These are phyloP conservation scores for Solanum hybrid DNA, from an alignment of 305 asterid genomes.

Conservation along the genomic window DNA sequence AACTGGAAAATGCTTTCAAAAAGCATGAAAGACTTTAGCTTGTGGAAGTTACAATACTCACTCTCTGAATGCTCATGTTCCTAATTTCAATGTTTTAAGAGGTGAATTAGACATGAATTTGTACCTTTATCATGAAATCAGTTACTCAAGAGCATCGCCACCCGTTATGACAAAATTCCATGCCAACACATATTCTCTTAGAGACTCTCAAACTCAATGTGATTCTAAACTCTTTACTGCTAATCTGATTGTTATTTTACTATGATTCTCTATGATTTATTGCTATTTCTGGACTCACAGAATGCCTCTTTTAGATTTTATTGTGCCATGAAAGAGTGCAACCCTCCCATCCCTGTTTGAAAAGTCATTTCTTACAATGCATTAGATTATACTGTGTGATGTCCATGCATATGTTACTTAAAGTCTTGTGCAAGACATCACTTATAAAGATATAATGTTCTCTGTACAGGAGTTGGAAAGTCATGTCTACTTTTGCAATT, in stretches of 20 bases:
- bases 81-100: neutral
- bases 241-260: neutral
- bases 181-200: neutral
- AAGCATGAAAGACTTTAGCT: neutral
- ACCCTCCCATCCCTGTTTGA: neutral
- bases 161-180: neutral
- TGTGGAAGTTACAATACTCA: neutral
- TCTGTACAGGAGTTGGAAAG: constrained; percentile 67
- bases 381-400: neutral
- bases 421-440: neutral
- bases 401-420: neutral
- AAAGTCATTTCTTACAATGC: neutral
- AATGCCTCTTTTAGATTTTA: neutral
- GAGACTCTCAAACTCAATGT: neutral
- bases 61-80: neutral
- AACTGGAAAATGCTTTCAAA: neutral
- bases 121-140: neutral
- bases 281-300: neutral
- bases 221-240: neutral
- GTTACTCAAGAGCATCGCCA: neutral
- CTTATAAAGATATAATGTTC: neutral
- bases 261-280: neutral
- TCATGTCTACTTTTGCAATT: constrained; percentile 80
- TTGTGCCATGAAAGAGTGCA: neutral
- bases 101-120: neutral